These are phyloP conservation scores for Colletotrichum graminicola DNA, from an alignment of 2,329 filamentous ascomycete species.

Conservation along the genomic window DNA sequence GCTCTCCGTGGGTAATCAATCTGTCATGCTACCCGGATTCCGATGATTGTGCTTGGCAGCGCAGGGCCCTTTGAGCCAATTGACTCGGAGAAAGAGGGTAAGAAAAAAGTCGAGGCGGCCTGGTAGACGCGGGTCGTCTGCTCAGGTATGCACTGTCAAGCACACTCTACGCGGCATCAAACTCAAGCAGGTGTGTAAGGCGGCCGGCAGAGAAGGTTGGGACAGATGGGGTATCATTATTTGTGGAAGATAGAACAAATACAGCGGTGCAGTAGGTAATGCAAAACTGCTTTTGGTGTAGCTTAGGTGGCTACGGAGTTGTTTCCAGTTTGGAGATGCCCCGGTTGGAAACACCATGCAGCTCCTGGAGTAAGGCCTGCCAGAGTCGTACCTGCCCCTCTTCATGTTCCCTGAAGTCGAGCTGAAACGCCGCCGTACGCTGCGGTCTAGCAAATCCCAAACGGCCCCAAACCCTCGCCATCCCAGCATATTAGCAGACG, in stretches of 20 bases:
- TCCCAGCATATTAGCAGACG: too few relatives aligned
- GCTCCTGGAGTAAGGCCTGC: slow-evolving; percentile 24
- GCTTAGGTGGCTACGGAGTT: slow-evolving; percentile 3
- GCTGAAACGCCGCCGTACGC: slow-evolving; percentile 54
- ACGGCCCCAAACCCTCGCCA: slow-evolving; percentile 44
- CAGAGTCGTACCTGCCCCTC: slow-evolving; percentile 16
- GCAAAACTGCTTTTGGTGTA: neutral
- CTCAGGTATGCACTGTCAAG: neutral
- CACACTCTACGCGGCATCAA: neutral
- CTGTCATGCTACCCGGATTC: neutral
- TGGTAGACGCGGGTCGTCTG: neutral
- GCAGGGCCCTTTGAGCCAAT: too few relatives aligned
- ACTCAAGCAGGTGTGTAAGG: neutral
- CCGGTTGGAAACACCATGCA: slow-evolving; percentile 17
- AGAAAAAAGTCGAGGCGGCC: neutral
- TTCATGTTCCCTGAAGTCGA: slow-evolving; percentile 27
- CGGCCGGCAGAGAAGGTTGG: neutral
- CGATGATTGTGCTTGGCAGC: slow-evolving; percentile 19
- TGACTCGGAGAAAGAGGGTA: too few relatives aligned
- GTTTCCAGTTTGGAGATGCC: slow-evolving; percentile 33
- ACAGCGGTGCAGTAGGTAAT: neutral
- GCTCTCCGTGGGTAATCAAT: slow-evolving; percentile 8
- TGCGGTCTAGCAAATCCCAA: slow-evolving; percentile 47
- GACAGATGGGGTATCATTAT: neutral
- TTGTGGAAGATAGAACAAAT: neutral